Evolutionary conservation across 352 stramenopile species (phyloP), one percentile per base, ranked within the genome.

Genomic region (Globisporangium takayamanum): DNA sequence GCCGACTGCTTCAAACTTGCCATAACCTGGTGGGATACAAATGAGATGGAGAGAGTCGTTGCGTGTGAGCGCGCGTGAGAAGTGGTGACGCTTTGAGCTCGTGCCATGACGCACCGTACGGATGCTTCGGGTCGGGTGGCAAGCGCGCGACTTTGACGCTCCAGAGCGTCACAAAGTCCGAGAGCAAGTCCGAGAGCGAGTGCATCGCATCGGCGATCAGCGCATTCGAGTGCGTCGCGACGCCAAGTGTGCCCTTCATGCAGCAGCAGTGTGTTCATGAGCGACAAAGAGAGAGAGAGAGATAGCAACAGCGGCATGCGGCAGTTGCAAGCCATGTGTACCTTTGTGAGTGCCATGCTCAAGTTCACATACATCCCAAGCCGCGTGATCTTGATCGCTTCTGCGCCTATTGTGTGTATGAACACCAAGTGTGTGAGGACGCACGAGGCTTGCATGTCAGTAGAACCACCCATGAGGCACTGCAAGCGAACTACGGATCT

Each of bases 121-220:
- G 89, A 59, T 96, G 88, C 70, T 98, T 92, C 46, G 87, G 85
- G 63, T 99, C 96, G 4, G 96, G 89, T 16, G 96, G 96, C 16
- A 98, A 74, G 22, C 94, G 79, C 46, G 89, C 91, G 30, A 98
- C 76, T 49, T 85, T 76, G 25, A 98, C 88, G 42, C 84, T 92
- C 87, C 87, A 98, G 5, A 99, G 73, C 26, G 97, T 99, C 41
- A 99, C 95, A 64, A 98, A 91, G 67, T 99, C 97, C 28, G 82
- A 97, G 41, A 98, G 77, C 53, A 99, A 74, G 79, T 99, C 97
- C 11, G 84, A 97, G 5, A 99, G 65, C 15, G 91, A 98, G 78
- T 99, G 97, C 20, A 87, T 94, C 0, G 97, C 96, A 70, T 99
- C 97, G 4, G 96, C 94, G 33, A 99, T 79, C 60, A 99, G 72